phyloP scores from a whole-genome alignment of 768 basidiomycete genomes.

The Russula olivacea region DNA sequence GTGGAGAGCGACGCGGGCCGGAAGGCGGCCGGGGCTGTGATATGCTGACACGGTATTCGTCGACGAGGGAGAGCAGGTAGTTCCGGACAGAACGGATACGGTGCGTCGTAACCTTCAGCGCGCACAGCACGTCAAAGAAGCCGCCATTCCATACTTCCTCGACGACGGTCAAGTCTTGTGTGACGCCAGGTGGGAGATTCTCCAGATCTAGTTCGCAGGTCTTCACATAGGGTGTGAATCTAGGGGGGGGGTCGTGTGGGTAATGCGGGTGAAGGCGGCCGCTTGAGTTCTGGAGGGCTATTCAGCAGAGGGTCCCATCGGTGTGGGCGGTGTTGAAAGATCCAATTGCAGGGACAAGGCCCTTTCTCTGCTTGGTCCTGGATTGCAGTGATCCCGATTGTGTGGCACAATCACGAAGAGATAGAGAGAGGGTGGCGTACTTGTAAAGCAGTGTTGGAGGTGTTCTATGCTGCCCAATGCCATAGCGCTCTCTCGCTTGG shows the following conservation, averaged over 20 bases:
- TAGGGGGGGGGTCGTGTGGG: slow-evolving; percentile 43
- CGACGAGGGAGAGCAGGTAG: too few relatives aligned
- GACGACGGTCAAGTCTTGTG: too few relatives aligned
- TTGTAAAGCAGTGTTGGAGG: slow-evolving; percentile 91
- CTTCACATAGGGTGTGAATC: slow-evolving; percentile 58
- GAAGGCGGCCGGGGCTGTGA: too few relatives aligned
- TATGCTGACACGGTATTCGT: too few relatives aligned
- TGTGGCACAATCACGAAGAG: slow-evolving; percentile 30
- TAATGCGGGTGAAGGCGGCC: slow-evolving; percentile 64
- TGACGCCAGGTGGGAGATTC: slow-evolving; percentile 64
- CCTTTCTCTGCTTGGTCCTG: slow-evolving; percentile 46
- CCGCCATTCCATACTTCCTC: too few relatives aligned
- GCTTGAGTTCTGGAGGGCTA: slow-evolving; percentile 47
- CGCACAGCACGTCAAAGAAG: too few relatives aligned
- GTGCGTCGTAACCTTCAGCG: too few relatives aligned
- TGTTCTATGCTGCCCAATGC: slow-evolving; percentile 91
- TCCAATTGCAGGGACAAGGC: slow-evolving; percentile 68
- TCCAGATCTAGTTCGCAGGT: slow-evolving; percentile 71
- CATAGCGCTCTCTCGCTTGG: slow-evolving; percentile 91
- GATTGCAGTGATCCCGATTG: slow-evolving; percentile 22
- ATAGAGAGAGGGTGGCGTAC: slow-evolving; percentile 40
- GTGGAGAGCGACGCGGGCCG: too few relatives aligned
- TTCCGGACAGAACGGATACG: too few relatives aligned
- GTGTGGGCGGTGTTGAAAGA: too few relatives aligned
- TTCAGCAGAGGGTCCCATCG: too few relatives aligned